These are phyloP conservation scores for Teunomyces tritomae DNA, from an alignment of 805 yeast species.

Conservation along the genomic window DNA sequence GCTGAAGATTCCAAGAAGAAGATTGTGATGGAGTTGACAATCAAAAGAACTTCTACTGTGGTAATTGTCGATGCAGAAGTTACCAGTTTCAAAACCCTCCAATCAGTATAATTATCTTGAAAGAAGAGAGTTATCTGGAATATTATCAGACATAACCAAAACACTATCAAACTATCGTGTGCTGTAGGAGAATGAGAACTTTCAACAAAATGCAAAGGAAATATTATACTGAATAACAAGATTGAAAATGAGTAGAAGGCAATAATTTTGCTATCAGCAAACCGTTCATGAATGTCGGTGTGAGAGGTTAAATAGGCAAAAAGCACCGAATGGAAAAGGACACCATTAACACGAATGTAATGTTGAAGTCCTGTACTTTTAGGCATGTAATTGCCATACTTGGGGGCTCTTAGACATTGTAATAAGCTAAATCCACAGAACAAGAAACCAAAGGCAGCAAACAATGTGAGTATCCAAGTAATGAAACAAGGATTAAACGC, in stretches of 20 bases:
- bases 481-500: constrained; percentile 38
- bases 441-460: constrained; percentile 9
- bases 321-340: constrained; percentile 15
- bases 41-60: constrained; percentile 22
- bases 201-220: constrained; percentile 30
- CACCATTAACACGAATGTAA: constrained; percentile 18
- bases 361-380: constrained; percentile 25
- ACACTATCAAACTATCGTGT: constrained; percentile 20
- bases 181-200: constrained; percentile 18
- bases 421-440: neutral
- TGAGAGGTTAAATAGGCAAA: constrained; percentile 12
- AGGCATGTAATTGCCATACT: constrained; percentile 17
- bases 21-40: constrained; percentile 29
- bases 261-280: constrained; percentile 18
- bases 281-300: constrained; percentile 21
- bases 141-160: constrained; percentile 27
- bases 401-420: neutral
- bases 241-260: constrained; percentile 13
- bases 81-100: constrained; percentile 17
- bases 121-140: constrained; percentile 19
- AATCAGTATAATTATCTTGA: constrained; percentile 26
- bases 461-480: constrained; percentile 10
- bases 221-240: constrained; percentile 11
- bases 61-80: constrained; percentile 2
- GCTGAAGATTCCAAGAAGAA: constrained; percentile 38